Percentiles rank a stretch among this genome's conserved stretches.
phyloP scores from a whole-genome alignment of 73 alveolate genomes.

The Uronychia setigera region DNA sequence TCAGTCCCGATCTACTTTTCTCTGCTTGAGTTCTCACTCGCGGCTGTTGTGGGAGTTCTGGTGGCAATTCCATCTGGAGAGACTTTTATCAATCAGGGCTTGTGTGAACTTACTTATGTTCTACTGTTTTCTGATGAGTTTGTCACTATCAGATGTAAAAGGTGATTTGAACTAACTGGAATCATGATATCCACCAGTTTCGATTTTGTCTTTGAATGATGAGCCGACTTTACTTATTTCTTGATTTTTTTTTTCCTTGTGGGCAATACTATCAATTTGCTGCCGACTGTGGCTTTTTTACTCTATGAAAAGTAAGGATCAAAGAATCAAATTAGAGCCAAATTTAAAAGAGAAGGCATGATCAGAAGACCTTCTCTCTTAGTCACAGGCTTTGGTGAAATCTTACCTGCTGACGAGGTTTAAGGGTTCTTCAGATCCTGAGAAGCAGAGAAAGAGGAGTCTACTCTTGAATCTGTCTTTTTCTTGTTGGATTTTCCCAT shows the following conservation, averaged over 20 bases:
- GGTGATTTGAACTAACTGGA: background rate
- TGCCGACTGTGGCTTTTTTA: background rate
- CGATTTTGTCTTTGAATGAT: no score
- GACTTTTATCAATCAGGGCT: background rate
- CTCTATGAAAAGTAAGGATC: background rate
- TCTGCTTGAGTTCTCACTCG: constrained; percentile 4
- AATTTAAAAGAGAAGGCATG: background rate
- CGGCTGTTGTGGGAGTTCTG: background rate
- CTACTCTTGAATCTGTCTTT: background rate
- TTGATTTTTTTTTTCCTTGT: background rate
- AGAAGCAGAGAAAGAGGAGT: background rate
- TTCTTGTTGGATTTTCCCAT: constrained; percentile 1
- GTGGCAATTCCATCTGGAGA: background rate
- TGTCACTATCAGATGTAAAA: background rate
- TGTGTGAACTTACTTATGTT: background rate
- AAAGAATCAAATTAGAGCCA: background rate
- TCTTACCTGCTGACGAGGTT: no score
- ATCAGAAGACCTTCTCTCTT: background rate
- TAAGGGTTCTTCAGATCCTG: background rate
- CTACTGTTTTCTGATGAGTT: background rate
- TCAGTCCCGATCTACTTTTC: background rate
- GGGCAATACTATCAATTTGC: background rate
- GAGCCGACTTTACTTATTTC: background rate
- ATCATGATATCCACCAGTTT: background rate
- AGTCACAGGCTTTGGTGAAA: background rate